Percentiles rank a stretch among this genome's conserved stretches.
phyloP scores from a whole-genome alignment of 805 yeast species.

The Hanseniaspora valbyensis region DNA sequence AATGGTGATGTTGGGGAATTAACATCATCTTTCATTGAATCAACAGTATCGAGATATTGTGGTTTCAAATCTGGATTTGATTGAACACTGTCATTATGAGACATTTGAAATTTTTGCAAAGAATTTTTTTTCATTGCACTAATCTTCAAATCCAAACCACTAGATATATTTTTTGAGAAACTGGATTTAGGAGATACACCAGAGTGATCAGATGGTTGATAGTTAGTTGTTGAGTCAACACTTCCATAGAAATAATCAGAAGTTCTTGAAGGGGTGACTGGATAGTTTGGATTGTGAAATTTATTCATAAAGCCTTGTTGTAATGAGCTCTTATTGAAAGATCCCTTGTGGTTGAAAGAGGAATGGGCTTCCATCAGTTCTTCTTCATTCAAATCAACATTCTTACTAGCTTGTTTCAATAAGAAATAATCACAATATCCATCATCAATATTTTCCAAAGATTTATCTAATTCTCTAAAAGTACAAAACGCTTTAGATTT shows the following conservation, averaged over 20 bases:
- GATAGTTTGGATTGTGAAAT: background rate
- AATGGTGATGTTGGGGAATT: background rate
- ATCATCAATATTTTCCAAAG: conserved; percentile 51
- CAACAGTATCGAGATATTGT: background rate
- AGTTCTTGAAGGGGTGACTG: background rate
- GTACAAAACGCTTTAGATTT: conserved; percentile 26
- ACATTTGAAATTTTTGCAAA: conserved; percentile 1
- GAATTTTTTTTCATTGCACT: conserved; percentile 16
- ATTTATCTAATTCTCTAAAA: conserved; percentile 43
- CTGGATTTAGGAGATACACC: conserved; percentile 16
- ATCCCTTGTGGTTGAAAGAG: background rate
- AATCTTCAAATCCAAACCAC: conserved; percentile 13
- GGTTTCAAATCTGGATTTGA: background rate
- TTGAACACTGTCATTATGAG: background rate
- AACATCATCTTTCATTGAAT: background rate
- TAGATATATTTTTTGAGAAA: conserved; percentile 4
- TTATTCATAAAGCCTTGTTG: background rate
- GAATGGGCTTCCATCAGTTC: background rate
- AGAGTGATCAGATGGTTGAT: conserved; percentile 1
- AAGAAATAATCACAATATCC: conserved; percentile 50
- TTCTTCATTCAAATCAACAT: conserved; percentile 18
- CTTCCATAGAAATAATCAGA: background rate
- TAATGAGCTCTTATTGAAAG: background rate
- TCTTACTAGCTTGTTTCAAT: conserved; percentile 38
- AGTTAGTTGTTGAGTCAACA: background rate